phyloP scores from a whole-genome alignment of 2,329 filamentous ascomycete species.

The Penicillium sp. region DNA sequence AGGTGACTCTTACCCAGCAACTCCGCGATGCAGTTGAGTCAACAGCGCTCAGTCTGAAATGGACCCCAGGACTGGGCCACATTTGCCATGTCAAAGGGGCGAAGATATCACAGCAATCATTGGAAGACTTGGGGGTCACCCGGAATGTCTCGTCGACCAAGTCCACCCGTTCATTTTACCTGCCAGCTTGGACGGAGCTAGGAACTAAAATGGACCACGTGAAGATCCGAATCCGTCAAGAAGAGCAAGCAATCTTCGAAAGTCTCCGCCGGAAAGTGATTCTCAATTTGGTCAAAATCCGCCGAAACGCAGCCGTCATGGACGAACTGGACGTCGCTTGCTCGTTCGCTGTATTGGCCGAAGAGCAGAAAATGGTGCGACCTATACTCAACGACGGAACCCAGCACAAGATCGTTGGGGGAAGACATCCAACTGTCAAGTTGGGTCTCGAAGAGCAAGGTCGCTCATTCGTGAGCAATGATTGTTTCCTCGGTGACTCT shows the following conservation, averaged over 20 bases:
- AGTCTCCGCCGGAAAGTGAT: constrained; percentile 75
- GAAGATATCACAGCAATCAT: constrained; percentile 60
- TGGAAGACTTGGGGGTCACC: constrained; percentile 47
- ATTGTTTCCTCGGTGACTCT: constrained; percentile 77
- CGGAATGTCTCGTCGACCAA: constrained; percentile 76
- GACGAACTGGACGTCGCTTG: constrained; percentile 91
- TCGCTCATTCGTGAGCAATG: constrained; percentile 79
- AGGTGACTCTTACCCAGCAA: constrained; percentile 58
- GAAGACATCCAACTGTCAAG: constrained; percentile 91
- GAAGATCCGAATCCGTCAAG: constrained; percentile 74
- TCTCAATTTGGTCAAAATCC: constrained; percentile 77
- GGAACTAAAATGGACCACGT: constrained; percentile 77
- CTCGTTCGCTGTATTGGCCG: constrained; percentile 78
- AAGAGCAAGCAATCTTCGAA: constrained; percentile 80
- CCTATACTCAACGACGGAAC: constrained; percentile 68
- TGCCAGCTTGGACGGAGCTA: constrained; percentile 79
- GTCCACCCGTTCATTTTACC: constrained; percentile 80
- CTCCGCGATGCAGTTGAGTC: constrained; percentile 65
- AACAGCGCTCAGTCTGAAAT: constrained; percentile 73
- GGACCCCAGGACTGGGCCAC: constrained; percentile 84
- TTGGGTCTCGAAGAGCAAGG: constrained; percentile 76
- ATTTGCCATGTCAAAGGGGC: constrained; percentile 82
- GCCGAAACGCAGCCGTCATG: constrained; percentile 85
- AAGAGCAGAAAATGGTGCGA: constrained; percentile 71
- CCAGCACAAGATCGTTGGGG: constrained; percentile 75